phyloP scores from a whole-genome alignment of 2,329 filamentous ascomycete species.

The Fusarium sororula region DNA sequence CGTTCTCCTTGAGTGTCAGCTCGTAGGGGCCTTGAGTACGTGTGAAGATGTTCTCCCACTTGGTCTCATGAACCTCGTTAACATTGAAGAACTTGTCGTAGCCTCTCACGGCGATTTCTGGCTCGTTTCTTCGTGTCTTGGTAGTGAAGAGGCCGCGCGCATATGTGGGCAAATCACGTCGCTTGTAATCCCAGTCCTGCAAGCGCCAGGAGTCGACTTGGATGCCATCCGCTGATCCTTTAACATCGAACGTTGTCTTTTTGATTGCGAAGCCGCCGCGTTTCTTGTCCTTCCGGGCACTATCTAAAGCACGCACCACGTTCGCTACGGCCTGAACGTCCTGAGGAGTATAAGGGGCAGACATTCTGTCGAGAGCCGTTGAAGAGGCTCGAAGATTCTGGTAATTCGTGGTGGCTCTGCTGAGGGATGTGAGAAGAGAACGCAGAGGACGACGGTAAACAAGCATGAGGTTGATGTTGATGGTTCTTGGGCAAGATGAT shows the following conservation, averaged over 20 bases:
- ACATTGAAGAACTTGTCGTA: slow-evolving; percentile 99
- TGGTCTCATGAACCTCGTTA: slow-evolving; percentile 80
- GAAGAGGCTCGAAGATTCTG: background rate
- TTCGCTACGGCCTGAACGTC: slow-evolving; percentile 72
- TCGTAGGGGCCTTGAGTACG: slow-evolving; percentile 91
- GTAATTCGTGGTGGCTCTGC: background rate
- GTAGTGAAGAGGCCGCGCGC: slow-evolving; percentile 95
- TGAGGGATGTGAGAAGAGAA: slow-evolving; percentile 18
- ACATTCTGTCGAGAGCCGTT: slow-evolving; percentile 35
- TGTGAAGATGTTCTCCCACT: slow-evolving; percentile 80
- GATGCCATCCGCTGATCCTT: slow-evolving; percentile 68
- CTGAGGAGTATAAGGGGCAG: slow-evolving; percentile 72
- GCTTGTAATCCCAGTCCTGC: slow-evolving; percentile 97
- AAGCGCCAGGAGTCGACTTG: slow-evolving; percentile 91
- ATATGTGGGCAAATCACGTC: slow-evolving; percentile 84
- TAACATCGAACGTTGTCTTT: slow-evolving; percentile 79
- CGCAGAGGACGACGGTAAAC: background rate
- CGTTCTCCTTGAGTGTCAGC: slow-evolving; percentile 96
- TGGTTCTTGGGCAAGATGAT: background rate
- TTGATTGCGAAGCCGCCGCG: slow-evolving; percentile 76
- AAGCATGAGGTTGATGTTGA: background rate
- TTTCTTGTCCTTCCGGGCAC: slow-evolving; percentile 61
- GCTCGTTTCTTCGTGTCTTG: slow-evolving; percentile 66
- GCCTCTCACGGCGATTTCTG: slow-evolving; percentile 86
- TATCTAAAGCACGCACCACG: slow-evolving; percentile 72